These are phyloP conservation scores for Dipteronia sinensis DNA, from an alignment of 345 rosid species.

Conservation along the genomic window DNA sequence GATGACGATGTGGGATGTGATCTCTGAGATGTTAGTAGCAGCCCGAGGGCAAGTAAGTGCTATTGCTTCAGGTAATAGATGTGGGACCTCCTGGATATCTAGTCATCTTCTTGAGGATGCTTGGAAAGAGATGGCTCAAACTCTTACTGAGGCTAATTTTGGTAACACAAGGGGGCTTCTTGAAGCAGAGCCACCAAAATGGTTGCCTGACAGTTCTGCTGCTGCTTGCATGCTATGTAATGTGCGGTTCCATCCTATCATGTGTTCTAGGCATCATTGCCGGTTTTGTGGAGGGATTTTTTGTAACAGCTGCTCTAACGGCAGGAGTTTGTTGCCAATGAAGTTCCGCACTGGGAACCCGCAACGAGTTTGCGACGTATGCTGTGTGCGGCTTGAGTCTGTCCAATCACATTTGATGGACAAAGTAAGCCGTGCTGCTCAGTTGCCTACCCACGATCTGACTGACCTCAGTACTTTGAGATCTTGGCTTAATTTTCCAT, in stretches of 20 bases:
- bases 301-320: conserved; percentile 26
- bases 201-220: conserved; percentile 30
- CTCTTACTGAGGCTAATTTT: conserved; percentile 39
- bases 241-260: conserved; percentile 30
- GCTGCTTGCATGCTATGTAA: conserved; percentile 28
- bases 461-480: conserved; percentile 33
- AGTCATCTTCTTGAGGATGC: conserved; percentile 35
- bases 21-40: conserved; percentile 32
- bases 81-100: conserved; percentile 30
- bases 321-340: conserved; percentile 29
- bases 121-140: conserved; percentile 41
- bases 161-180: conserved; percentile 26
- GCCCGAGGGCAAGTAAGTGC: conserved; percentile 30
- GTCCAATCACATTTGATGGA: conserved; percentile 24
- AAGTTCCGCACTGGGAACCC: conserved; percentile 23
- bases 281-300: conserved; percentile 31
- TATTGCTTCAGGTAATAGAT: conserved; percentile 26
- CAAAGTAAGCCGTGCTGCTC: conserved; percentile 30
- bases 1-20: conserved; percentile 38
- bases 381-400: conserved; percentile 33
- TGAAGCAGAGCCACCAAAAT: conserved; percentile 28
- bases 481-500: conserved; percentile 34
- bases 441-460: conserved; percentile 26
- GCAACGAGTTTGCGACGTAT: conserved; percentile 29
- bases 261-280: conserved; percentile 30